Evolutionary conservation across 495 filamentous ascomycete genomes (phyloP).

Genomic region (Aspergillus mulundensis): DNA sequence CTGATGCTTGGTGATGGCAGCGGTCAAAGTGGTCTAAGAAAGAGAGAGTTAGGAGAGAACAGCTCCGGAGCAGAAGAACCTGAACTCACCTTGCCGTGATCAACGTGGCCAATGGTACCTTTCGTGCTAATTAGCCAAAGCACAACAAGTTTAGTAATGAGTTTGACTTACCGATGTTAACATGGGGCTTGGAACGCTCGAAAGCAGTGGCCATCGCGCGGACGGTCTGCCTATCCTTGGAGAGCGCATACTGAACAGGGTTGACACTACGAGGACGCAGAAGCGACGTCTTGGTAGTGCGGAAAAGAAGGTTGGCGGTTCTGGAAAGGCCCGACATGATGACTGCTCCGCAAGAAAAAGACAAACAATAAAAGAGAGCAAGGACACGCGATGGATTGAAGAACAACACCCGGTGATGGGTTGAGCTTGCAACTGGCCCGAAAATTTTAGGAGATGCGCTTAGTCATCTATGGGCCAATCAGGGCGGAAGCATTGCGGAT

Average conservation of each 20-base stretch:
- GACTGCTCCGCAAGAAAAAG: conserved; percentile 31
- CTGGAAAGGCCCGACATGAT: conserved; percentile 64
- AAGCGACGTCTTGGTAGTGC: conserved; percentile 61
- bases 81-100: conserved; percentile 87
- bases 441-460: conserved; percentile 42
- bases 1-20: conserved; percentile 97
- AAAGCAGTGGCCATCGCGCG: conserved; percentile 75
- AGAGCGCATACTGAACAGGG: conserved; percentile 67
- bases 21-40: conserved; percentile 92
- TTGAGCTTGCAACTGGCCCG: conserved; percentile 27
- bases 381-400: conserved; percentile 32
- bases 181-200: conserved; percentile 91
- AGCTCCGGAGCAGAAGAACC: conserved; percentile 16
- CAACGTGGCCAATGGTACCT: conserved; percentile 99
- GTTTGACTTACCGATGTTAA: conserved; percentile 77
- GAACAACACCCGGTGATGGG: conserved; percentile 19
- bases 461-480: conserved; percentile 42
- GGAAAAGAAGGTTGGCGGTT: conserved; percentile 64
- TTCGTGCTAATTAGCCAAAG: conserved; percentile 12
- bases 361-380: conserved; percentile 33
- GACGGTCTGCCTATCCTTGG: conserved; percentile 60
- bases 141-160: background rate
- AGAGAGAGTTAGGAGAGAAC: conserved; percentile 19
- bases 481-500: conserved; percentile 36
- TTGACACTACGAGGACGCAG: conserved; percentile 57